Conservation (phyloP, 208 protist genomes). For the Leishmania aethiopica region DNA sequence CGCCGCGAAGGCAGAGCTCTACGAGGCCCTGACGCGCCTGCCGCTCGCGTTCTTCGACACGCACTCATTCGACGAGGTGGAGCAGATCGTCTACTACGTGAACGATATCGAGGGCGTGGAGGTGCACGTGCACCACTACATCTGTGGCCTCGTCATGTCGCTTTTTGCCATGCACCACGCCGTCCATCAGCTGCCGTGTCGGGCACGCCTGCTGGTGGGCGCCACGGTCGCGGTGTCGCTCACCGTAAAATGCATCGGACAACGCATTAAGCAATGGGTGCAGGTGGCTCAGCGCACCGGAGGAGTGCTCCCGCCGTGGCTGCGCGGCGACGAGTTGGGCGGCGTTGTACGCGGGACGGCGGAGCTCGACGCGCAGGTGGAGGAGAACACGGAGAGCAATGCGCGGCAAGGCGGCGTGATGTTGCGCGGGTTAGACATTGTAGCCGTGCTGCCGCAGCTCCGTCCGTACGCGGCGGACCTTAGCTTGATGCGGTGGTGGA, state of each 20-base stretch:
- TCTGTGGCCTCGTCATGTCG: slow-evolving; percentile 33
- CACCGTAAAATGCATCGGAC: slow-evolving; percentile 24
- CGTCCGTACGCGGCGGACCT: slow-evolving; percentile 75
- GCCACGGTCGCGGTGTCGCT: slow-evolving; percentile 28
- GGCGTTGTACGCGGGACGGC: slow-evolving; percentile 19
- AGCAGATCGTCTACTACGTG: slow-evolving; percentile 77
- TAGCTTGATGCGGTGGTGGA: slow-evolving; percentile 71
- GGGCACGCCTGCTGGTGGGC: slow-evolving; percentile 32
- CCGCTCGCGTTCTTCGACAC: slow-evolving; percentile 73
- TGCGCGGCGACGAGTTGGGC: slow-evolving; percentile 24
- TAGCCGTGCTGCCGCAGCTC: slow-evolving; percentile 61
- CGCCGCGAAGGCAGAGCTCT: slow-evolving; percentile 55
- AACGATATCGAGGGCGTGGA: slow-evolving; percentile 87
- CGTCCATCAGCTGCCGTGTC: slow-evolving; percentile 28
- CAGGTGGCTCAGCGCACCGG: slow-evolving; percentile 31
- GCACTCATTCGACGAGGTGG: slow-evolving; percentile 58
- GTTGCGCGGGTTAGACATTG: slow-evolving; percentile 78
- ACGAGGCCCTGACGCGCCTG: slow-evolving; percentile 62
- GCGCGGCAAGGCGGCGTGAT: slow-evolving; percentile 54
- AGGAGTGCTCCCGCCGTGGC: slow-evolving; percentile 29
- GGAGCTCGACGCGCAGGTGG: slow-evolving; percentile 53
- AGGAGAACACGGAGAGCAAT: slow-evolving; percentile 54
- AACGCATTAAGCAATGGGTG: slow-evolving; percentile 19
- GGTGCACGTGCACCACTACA: slow-evolving; percentile 69
- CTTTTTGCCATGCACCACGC: slow-evolving; percentile 33